Conservation (phyloP, 2,329 filamentous ascomycete species). For the Verticillium isaacii region DNA sequence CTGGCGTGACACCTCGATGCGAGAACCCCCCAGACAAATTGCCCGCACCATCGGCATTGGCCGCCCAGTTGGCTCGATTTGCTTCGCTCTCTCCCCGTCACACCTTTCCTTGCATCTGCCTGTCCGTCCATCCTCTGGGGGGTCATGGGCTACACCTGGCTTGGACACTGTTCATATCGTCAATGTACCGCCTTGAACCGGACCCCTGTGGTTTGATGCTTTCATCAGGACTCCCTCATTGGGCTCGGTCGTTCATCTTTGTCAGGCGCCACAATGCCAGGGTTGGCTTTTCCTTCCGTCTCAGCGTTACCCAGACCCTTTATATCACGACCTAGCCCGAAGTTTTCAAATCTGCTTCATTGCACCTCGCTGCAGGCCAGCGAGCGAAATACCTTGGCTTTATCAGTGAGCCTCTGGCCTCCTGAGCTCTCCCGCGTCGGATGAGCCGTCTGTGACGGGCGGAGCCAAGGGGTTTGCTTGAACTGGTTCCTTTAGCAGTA, state of each 20-base stretch:
- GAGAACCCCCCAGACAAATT: not conserved
- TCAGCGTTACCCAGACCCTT: not conserved
- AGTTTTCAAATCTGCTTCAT: not conserved
- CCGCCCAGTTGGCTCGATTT: not conserved
- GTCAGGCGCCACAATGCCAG: not conserved
- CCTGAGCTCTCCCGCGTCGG: not conserved
- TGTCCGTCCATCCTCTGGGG: not conserved
- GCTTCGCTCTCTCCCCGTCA: not conserved
- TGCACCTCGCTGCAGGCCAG: not conserved
- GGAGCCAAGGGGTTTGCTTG: no score
- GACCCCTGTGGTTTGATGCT: not conserved
- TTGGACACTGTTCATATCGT: not conserved
- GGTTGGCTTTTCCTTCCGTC: not conserved
- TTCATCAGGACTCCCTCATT: not conserved
- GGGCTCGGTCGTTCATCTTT: not conserved
- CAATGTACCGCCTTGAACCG: not conserved
- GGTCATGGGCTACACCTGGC: not conserved
- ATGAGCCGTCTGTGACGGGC: no score
- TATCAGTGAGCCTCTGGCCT: not conserved
- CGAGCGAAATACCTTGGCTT: not conserved
- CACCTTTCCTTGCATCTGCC: not conserved
- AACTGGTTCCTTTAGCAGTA: no score
- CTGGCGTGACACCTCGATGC: not conserved
- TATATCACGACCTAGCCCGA: not conserved
- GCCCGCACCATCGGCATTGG: not conserved